A percentile compares a stretch with the other conserved stretches of the same genome.
phyloP scores from a whole-genome alignment of 108 stramenopile genomes.

The Cyclotella atomus region DNA sequence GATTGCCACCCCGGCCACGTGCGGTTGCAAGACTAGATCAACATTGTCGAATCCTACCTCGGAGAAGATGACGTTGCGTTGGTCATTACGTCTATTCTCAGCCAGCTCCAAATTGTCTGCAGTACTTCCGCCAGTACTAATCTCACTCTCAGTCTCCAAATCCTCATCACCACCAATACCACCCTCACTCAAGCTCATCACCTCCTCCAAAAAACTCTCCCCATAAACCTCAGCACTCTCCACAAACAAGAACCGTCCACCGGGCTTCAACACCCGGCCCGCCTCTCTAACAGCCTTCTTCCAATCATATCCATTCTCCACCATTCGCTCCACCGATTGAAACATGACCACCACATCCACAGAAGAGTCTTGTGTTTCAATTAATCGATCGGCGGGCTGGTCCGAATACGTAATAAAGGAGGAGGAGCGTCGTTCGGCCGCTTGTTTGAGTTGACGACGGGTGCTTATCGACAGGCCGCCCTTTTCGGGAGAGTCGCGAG shows the following conservation, averaged over 20 bases:
- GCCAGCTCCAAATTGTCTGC: conserved; percentile 31
- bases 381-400: conserved; percentile 73
- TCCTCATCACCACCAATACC: conserved; percentile 43
- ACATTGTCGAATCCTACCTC: conserved; percentile 85
- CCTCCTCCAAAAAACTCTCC: conserved; percentile 75
- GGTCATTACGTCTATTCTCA: conserved; percentile 17
- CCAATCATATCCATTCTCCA: conserved; percentile 83
- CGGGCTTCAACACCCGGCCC: conserved; percentile 83
- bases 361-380: conserved; percentile 62
- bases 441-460: conserved; percentile 70
- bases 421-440: conserved; percentile 63
- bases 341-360: conserved; percentile 84
- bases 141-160: conserved; percentile 28
- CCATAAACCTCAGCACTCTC: conserved; percentile 71
- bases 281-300: conserved; percentile 78
- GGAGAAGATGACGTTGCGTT: conserved; percentile 37
- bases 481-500: conserved; percentile 24
- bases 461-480: conserved; percentile 58
- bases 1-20: conserved; percentile 84
- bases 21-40: conserved; percentile 78
- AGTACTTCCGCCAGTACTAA: conserved; percentile 19
- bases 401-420: conserved; percentile 53
- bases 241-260: conserved; percentile 84
- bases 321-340: conserved; percentile 68
- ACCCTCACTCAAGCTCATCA: conserved; percentile 51